Base-by-base conservation (phyloP, 768 basidiomycete genomes). In the Suillus spraguei region DNA sequence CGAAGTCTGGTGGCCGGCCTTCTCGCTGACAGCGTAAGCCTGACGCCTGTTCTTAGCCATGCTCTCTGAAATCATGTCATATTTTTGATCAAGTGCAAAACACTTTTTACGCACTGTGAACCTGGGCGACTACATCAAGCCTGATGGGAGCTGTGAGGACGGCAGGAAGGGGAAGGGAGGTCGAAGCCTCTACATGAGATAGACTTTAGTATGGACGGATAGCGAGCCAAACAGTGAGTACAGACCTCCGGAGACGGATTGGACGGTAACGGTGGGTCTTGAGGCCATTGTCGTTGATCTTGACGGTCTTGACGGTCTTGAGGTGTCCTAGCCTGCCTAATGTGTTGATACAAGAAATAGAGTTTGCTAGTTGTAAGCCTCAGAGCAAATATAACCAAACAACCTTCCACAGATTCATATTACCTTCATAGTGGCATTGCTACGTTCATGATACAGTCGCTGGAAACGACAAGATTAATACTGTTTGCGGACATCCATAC, bases 1-100 rank as follows among this genome's bases (percentile, higher is more conserved):
- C 66, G 90, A 92, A 70, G 97, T 99, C 81, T 99, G 97, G 85
- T 99, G 95, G 71, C 97, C 97, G 64, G 97, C 97, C 82, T 98
- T 97, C 81, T 92, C 91, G 79, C 89, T 92, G 75, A 99, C 97
- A 71, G 96, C 83, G 81, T 99, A 98, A 33, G 97, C 88, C 83
- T 99, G 97, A 73, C 96, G 89, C 81, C 86, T 92, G 88, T 98
- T 97, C 89, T 97, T 97, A 63, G 94, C 93, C 74, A 98, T 89
- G 82, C 92, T 94, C 88, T 97, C 95, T 97, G 78, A 41, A 24
- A 58, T 10, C 14, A 42, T 8, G 33, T 42, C 2, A 64, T 14
- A 64, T 46, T 60, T n/a, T 49, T 70, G 61, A 69, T 70, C 41
- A 64, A 47, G 63, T 22, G 59, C n/a, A 22, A 41, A 60, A 28